Base-by-base conservation (phyloP, 2,329 filamentous ascomycete genomes). In the Hymenotorrendiella dingleyae region DNA sequence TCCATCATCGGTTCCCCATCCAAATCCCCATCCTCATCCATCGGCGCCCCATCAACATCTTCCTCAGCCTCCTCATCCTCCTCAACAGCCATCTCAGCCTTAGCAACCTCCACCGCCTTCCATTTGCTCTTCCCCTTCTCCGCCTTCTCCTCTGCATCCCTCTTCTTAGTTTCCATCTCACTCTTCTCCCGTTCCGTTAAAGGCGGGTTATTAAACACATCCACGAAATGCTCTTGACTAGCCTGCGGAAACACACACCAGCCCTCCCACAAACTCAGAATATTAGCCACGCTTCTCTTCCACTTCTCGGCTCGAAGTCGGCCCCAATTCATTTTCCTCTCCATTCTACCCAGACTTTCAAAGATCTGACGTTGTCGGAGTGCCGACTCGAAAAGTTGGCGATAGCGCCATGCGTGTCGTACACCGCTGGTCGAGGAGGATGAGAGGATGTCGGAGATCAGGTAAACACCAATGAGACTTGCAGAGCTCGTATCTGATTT, bases 381-480 rank as follows among this genome's bases (percentile, higher is more conserved):
- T 2, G 76, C 73, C 2, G 68, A 64, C 55, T 84, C 82, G 51
- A 86, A 82, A 10, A 82, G 68, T 37, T 76, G 71, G 20, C 82
- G 70, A 55, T 85, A 86, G 41, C 81, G 76, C 78, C 82, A 86
- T 2, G 80, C 78, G 56, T 82, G 78, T 4, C 78, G 69, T 8
- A 83, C 77, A 10, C 80, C 79, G 36, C 74, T 73, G 2, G 74
- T 80, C 4, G 76, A 73, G 4, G 75, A 80, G 5, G 78, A 77
- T 1, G 78, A 78, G 12, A 85, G 71, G 37, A 86, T 79, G 59
- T 86, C 82, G 22, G 74, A 80, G 38, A 86, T 74, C 39, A 93
- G 71, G 59, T 94, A 95, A 3, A 97, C 71, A 1, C 79, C 90
- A 16, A 95, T 82, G 2, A 95, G 71, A 54, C 83, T 86, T 1